Evolutionary conservation across 306 rosid species (phyloP), one percentile per base, ranked within the genome.

Genomic region (Aeschynomene evenia): DNA sequence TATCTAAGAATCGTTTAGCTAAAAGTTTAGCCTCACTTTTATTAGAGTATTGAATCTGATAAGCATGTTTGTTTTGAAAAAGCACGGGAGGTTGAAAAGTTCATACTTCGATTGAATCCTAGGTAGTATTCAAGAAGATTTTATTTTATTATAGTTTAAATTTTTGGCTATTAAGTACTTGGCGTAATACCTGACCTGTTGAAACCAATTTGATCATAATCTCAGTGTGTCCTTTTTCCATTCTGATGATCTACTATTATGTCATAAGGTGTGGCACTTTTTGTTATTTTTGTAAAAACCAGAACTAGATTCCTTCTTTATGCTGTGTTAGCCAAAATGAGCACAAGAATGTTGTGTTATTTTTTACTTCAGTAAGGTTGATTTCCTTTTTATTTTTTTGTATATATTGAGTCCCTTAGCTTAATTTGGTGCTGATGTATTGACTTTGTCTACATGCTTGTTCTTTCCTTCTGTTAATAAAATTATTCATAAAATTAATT

Each of bases 371-470:
- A n/a, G 36, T 15, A 43, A 21, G 24, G 33, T 55, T 46, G 9
- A 48, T 69, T n/a, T n/a, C 42, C 21, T 19, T 7, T 82, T 65
- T 40, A 3, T 63, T 58, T 36, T 40, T 34, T 14, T 54, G 12
- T n/a, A 48, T 59, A 1, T 1, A 54, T n/a, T 18, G 18, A 49
- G 6, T 11, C 20, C 39, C 21, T 33, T 31, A 6, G 3, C 67
- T 58, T 58, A 11, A 64, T n/a, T 58, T 71, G 66, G 60, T 68
- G 76, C 59, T 66, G 53, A 24, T n/a, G 24, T 29, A 39, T 16
- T 51, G 40, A 34, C 61, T 50, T 62, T 56, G 9, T 49, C 34
- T 64, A 51, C n/a, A n/a, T 45, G 22, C 63, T 45, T 67, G 28
- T 61, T 73, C 56, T 60, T 54, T 52, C 22, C 39, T 77, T 42